Conservation (phyloP, 192 early-diverging fungal species). For the Coemansia biformis region DNA sequence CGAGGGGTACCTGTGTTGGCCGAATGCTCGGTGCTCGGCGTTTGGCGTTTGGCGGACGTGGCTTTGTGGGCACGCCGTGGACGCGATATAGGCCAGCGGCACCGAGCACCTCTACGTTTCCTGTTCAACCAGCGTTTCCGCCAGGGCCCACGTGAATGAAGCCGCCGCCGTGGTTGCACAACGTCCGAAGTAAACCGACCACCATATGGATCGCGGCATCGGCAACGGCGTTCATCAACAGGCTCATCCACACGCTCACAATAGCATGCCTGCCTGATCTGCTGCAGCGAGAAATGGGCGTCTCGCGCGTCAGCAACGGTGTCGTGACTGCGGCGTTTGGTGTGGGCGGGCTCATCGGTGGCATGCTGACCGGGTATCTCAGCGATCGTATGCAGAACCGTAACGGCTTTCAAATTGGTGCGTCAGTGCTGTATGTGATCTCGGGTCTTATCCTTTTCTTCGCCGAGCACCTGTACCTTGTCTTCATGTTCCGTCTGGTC, state of each 20-base stretch:
- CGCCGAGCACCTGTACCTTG: slow-evolving; percentile 29
- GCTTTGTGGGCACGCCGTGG: too few relatives aligned
- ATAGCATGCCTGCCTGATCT: slow-evolving; percentile 44
- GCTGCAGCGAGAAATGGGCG: slow-evolving; percentile 26
- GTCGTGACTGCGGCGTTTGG: slow-evolving; percentile 44
- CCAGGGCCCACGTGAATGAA: too few relatives aligned
- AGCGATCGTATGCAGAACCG: slow-evolving; percentile 45
- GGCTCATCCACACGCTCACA: slow-evolving; percentile 43
- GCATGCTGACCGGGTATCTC: slow-evolving; percentile 28
- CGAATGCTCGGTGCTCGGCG: too few relatives aligned
- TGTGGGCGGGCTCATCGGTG: slow-evolving; percentile 34
- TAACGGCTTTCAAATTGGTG: slow-evolving; percentile 18
- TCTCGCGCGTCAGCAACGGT: slow-evolving; percentile 38
- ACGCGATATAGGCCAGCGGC: too few relatives aligned
- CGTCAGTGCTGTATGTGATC: slow-evolving; percentile 26
- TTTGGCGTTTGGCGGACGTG: too few relatives aligned
- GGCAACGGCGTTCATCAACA: slow-evolving; percentile 34
- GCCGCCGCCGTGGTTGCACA: slow-evolving; percentile 10
- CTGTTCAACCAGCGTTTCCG: too few relatives aligned
- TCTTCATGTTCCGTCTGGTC: slow-evolving; percentile 34
- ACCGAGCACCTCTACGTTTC: too few relatives aligned
- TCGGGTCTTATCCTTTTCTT: slow-evolving; percentile 30
- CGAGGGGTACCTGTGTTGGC: too few relatives aligned
- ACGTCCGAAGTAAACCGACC: slow-evolving; percentile 32
- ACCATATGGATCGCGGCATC: slow-evolving; percentile 42